Evolutionary conservation across 2,329 filamentous ascomycete genomes (phyloP), one percentile per base, ranked within the genome.

Genomic region (Penicillium sp.): DNA sequence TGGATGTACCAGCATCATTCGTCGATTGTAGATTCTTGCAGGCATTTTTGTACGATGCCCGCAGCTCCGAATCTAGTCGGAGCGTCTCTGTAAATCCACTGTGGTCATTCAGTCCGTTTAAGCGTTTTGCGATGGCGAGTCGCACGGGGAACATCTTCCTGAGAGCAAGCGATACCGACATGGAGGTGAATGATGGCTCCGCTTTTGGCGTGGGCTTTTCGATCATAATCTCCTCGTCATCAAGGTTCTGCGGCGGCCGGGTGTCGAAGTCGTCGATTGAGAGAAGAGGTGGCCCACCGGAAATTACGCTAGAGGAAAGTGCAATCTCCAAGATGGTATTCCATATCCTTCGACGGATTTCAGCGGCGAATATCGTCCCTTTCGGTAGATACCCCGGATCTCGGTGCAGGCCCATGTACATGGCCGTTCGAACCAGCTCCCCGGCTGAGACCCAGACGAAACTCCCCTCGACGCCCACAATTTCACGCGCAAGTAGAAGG

Each of bases 11-110:
- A 33, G 60, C 60, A 14, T 61, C 60, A 0, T 24, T 36, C 19
- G 6, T 49, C 19, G 24, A 31, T 7, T 68, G 64, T 0, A 75
- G 33, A 2, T 54, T 75, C 3, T 66, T 73, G 11, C 70, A 72
- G 0, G 84, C 58, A 1, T 55, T 60, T 56, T 78, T 82, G 65
- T 83, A 84, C 0, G 75, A 70, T 0, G 67, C 62, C 14, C 78
- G 72, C 1, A 83, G 69, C n/a, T 82, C 79, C 2, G 73, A 75
- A 4, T 81, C 80, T 73, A 70, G 56, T 1, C 56, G 59, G 16
- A 72, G 51, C 0, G 64, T 62, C 24, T 69, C 65, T 33, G 70
- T 62, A 35, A 72, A 73, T 13, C 65, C 60, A 4, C 47, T 50
- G 10, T 66, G 58, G 1, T 61, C 56, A 18, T 50, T 36, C 16